Conservation (phyloP, 2,329 filamentous ascomycete genomes). For the Xylaria sp. region DNA sequence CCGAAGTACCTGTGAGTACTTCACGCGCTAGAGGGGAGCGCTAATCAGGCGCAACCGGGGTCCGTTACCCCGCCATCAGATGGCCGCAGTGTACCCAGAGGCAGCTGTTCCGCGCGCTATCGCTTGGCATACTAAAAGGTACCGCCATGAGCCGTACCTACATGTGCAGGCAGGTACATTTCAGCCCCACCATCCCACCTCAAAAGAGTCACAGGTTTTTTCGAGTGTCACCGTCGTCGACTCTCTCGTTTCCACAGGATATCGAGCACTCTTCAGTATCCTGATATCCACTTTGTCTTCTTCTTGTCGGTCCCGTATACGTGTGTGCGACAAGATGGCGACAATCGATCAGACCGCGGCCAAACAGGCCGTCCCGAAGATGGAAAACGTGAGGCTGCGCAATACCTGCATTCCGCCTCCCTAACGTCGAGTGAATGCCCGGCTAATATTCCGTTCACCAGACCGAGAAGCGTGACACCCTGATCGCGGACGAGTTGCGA, state of each 20-base stretch:
- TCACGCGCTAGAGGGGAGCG: not conserved
- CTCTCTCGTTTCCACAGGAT: not conserved
- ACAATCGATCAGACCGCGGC: constrained; percentile 12
- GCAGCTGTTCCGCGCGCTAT: no score
- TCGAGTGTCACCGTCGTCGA: constrained; percentile 1
- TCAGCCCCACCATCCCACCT: constrained; percentile 19
- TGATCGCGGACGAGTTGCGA: constrained; percentile 20
- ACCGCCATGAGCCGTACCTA: no score
- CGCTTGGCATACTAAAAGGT: no score
- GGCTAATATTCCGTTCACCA: constrained; percentile 5
- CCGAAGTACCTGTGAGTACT: not conserved
- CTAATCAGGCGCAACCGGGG: not conserved
- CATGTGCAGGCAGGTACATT: no score
- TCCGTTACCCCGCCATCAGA: not conserved
- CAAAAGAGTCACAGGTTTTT: constrained; percentile 14
- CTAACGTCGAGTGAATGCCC: not conserved
- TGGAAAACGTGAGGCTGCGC: constrained; percentile 15
- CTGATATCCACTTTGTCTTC: not conserved
- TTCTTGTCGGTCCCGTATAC: not conserved
- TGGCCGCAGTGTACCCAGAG: not conserved
- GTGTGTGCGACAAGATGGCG: constrained; percentile 10
- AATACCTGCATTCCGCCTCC: not conserved
- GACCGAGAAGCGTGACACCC: constrained; percentile 22
- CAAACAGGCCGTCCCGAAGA: constrained; percentile 16
- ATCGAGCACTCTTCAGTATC: not conserved